phyloP scores from a whole-genome alignment of 1,284 basidiomycete species.

The Albatrellus sp. region DNA sequence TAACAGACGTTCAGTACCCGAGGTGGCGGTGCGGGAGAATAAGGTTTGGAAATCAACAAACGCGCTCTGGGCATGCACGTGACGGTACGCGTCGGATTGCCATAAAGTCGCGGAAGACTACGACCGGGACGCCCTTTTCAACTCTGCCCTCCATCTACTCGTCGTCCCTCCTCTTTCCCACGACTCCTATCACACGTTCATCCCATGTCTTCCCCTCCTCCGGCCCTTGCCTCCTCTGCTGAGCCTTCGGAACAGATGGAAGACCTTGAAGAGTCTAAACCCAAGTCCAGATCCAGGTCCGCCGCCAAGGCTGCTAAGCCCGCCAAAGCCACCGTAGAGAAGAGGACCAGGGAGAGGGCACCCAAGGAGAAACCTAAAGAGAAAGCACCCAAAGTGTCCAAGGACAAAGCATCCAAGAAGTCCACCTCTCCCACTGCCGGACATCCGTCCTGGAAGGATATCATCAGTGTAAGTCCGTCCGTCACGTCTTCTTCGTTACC shows the following conservation, averaged over 20 bases:
- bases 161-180: constrained; percentile 8
- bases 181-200: neutral
- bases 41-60: constrained; percentile 25
- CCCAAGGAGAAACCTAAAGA: constrained; percentile 29
- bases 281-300: constrained; percentile 5
- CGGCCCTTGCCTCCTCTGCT: neutral
- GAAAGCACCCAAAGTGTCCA: constrained; percentile 17
- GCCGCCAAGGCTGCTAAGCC: constrained; percentile 9
- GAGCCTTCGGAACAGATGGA: neutral
- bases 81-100: constrained; percentile 20
- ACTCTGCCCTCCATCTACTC: constrained; percentile 12
- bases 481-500: neutral
- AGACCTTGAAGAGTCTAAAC: neutral
- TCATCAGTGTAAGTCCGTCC: constrained; percentile 34
- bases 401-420: constrained; percentile 17
- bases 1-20: too few relatives aligned
- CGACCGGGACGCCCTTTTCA: constrained; percentile 6
- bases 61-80: constrained; percentile 20
- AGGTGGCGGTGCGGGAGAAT: constrained; percentile 11
- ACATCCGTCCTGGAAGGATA: constrained; percentile 52
- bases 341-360: constrained; percentile 4
- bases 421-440: constrained; percentile 15
- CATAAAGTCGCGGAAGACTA: constrained; percentile 16
- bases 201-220: constrained; percentile 14
- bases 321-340: constrained; percentile 9